A percentile compares a stretch with the other conserved stretches of the same genome.
Conservation (phyloP, 176 grass and related monocot species). For the Metroxylon sagu region DNA sequence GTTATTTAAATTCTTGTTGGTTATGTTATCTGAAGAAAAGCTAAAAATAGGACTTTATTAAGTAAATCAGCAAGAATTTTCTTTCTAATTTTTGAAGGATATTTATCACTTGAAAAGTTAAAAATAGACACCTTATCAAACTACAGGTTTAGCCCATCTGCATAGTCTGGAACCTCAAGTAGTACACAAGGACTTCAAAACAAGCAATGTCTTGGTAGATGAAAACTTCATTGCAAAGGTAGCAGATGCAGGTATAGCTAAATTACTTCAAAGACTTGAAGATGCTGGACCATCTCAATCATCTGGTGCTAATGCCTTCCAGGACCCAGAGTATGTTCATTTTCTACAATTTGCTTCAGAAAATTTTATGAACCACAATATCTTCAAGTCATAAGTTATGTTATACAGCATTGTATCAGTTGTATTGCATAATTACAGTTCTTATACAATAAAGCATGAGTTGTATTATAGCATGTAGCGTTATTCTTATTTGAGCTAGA, state of each 20-base stretch:
- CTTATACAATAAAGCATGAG: no score
- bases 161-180: conserved; percentile 55
- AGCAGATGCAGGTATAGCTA: conserved; percentile 52
- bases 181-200: conserved; percentile 81
- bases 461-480: no score
- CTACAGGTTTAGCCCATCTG: conserved; percentile 66
- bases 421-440: no score
- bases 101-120: no score
- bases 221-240: conserved; percentile 98
- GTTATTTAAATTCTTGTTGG: background rate
- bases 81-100: no score
- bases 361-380: no score
- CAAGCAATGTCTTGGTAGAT: conserved; percentile 84
- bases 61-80: no score
- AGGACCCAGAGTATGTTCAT: conserved; percentile 60
- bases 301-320: conserved; percentile 30
- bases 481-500: no score
- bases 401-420: no score
- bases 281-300: conserved; percentile 33
- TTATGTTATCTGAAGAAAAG: no score
- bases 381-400: no score
- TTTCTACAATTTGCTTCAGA: background rate
- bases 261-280: conserved; percentile 39
- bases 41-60: no score
- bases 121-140: background rate